Evolutionary conservation across 2,329 filamentous ascomycete genomes (phyloP), one percentile per base, ranked within the genome.

Genomic region (Trichoderma sp.): DNA sequence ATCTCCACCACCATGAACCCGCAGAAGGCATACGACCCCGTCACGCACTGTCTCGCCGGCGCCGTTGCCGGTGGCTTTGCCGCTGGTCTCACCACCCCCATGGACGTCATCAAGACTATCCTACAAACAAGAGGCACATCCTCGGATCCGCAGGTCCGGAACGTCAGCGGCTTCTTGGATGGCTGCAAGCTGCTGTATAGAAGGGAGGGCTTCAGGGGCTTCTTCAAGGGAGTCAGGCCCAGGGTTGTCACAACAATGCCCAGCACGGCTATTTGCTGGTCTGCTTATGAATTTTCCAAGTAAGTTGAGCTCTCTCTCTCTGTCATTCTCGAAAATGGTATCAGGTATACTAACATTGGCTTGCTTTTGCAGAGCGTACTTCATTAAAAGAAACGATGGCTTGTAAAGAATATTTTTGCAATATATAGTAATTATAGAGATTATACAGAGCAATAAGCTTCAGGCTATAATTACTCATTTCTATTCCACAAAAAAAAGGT

Each of bases 211-310:
- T 89, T 93, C 81, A 88, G 87, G 75, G 97, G 97, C 4, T 99
- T 98, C 85, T 95, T 98, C 86, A 95, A 97, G 83, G 97, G 97
- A 60, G 91, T 98, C 82, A 92, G 94, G 80, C 97, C 97, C 64
- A 90, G 97, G 81, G 93, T 99, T 65, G 92, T 99, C 77, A 98
- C 95, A 12, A 98, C 97, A 1, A 98, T 98, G 93, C 97, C 97
- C 24, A 98, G 95, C 86, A 99, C 97, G 41, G 97, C 97, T n/a
- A 99, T 99, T 82, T 99, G 97, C 89, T 99, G 97, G 97, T 97
- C 91, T 53, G 91, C 91, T 35, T 93, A 93, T 79, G 91, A 93
- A 81, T 91, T 91, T 77, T 92, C 90, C 79, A 93, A 93, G 91
- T 92, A 85, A 81, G 90, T 86, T n/a, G 35, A 67, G 38, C 33